A percentile compares a stretch with the other conserved stretches of the same genome.
Evolutionary conservation across 2,329 filamentous ascomycete species (phyloP).

Genomic region (Claviceps cyperi): DNA sequence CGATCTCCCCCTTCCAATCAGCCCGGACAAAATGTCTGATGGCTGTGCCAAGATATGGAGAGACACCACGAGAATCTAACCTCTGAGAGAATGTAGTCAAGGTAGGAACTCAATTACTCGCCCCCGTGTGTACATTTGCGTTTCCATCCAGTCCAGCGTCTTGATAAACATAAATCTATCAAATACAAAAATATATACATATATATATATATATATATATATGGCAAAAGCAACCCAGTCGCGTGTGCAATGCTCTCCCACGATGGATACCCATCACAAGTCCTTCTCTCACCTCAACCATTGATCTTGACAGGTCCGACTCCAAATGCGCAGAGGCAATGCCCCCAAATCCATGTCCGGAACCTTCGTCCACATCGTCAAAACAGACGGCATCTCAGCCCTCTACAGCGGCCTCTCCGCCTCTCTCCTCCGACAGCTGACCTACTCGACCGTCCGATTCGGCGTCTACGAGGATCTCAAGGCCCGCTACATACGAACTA

Average conservation of each 20-base stretch:
- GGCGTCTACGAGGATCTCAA: slow-evolving; percentile 94
- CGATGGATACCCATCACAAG: too few species aligned
- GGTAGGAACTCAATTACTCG: neutral
- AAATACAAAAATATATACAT: too few species aligned
- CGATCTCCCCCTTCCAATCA: neutral
- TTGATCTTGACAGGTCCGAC: slow-evolving; percentile 48
- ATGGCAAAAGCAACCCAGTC: too few species aligned
- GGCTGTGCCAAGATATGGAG: neutral
- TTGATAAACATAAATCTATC: too few species aligned
- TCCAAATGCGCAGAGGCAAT: slow-evolving; percentile 69
- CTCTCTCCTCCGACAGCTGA: slow-evolving; percentile 82
- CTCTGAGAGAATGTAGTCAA: slow-evolving; percentile 4
- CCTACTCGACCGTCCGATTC: slow-evolving; percentile 93
- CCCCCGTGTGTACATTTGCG: too few species aligned
- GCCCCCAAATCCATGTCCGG: slow-evolving; percentile 69
- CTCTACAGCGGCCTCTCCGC: slow-evolving; percentile 88
- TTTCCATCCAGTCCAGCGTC: too few species aligned
- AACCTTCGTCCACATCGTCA: slow-evolving; percentile 72
- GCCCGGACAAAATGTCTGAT: neutral
- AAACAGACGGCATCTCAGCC: slow-evolving; percentile 59
- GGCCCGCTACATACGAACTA: slow-evolving; percentile 38
- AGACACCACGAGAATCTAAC: neutral
- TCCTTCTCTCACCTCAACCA: too few species aligned
- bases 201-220: neutral
- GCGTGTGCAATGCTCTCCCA: too few species aligned